Conservation (phyloP, 148 eudicot genomes). For the Cornus controversa region DNA sequence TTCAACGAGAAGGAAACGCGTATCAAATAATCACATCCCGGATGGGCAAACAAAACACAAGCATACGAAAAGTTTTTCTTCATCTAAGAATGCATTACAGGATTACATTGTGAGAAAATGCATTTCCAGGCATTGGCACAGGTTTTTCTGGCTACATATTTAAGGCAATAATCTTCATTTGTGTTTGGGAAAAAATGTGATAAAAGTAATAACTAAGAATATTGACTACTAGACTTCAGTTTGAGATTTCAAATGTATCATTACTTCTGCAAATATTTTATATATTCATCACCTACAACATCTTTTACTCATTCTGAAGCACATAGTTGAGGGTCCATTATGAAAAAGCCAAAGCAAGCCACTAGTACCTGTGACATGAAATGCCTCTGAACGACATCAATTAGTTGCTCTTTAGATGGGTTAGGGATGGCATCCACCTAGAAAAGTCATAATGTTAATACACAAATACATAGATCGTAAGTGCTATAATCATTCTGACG, state of each 20-base stretch:
- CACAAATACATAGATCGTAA: neutral
- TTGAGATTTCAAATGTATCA: neutral
- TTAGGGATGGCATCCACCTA: constrained; percentile 60
- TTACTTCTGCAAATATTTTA: neutral
- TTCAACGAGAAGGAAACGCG: constrained; percentile 20
- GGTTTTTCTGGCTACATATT: neutral
- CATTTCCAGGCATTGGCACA: no score
- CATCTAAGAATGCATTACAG: neutral
- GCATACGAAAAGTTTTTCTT: neutral
- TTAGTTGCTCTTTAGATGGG: constrained; percentile 63
- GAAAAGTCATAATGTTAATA: constrained; percentile 7
- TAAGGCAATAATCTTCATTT: neutral
- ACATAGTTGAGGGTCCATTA: neutral
- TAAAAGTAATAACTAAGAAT: no score
- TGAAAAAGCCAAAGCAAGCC: neutral
- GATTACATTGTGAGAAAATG: no score
- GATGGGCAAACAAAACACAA: no score
- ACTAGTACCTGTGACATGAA: constrained; percentile 61
- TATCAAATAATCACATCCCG: neutral
- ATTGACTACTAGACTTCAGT: neutral
- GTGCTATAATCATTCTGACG: neutral
- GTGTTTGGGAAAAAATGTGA: neutral
- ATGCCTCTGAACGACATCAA: constrained; percentile 72
- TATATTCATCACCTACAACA: no score
- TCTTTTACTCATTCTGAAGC: neutral